These are phyloP conservation scores for Thalassiosira pacifica DNA, from an alignment of 352 stramenopile species.

Conservation along the genomic window DNA sequence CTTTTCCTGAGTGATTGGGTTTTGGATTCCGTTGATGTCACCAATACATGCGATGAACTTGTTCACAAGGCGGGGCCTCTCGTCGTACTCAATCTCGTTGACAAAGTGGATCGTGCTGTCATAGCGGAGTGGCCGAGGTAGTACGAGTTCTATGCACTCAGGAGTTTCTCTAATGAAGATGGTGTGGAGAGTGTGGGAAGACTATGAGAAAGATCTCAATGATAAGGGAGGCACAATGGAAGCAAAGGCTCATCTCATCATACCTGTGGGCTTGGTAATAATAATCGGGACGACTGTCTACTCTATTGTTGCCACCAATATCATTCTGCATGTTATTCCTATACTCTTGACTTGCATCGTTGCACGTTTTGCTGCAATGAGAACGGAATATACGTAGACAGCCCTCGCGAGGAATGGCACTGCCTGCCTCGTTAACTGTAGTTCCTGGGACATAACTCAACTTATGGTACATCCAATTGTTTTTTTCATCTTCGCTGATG, in stretches of 20 bases:
- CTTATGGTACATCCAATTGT: conserved; percentile 39
- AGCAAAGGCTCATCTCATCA: no score
- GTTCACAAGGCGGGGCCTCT: conserved; percentile 41
- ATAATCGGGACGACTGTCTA: conserved; percentile 38
- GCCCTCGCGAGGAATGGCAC: conserved; percentile 27
- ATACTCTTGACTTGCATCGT: conserved; percentile 27
- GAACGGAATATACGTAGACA: conserved; percentile 37
- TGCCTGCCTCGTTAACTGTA: background rate
- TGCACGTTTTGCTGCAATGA: conserved; percentile 32
- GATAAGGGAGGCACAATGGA: no score
- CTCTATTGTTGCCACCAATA: conserved; percentile 7
- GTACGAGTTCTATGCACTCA: conserved; percentile 29
- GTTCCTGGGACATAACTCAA: conserved; percentile 32
- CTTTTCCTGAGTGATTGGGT: conserved; percentile 10
- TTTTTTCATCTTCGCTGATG: conserved; percentile 11
- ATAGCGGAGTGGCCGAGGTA: conserved; percentile 24
- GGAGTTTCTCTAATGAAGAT: conserved; percentile 24
- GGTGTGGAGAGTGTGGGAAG: no score
- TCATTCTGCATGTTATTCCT: conserved; percentile 23
- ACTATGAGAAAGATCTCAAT: no score
- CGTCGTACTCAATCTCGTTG: conserved; percentile 45
- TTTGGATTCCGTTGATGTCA: conserved; percentile 30
- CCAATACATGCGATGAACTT: conserved; percentile 36
- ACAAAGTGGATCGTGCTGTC: conserved; percentile 19
- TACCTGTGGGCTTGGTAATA: conserved; percentile 27